Percentiles rank a stretch among this genome's conserved stretches.
Conservation (phyloP, 352 stramenopile genomes). For the Phytophthora litchii region DNA sequence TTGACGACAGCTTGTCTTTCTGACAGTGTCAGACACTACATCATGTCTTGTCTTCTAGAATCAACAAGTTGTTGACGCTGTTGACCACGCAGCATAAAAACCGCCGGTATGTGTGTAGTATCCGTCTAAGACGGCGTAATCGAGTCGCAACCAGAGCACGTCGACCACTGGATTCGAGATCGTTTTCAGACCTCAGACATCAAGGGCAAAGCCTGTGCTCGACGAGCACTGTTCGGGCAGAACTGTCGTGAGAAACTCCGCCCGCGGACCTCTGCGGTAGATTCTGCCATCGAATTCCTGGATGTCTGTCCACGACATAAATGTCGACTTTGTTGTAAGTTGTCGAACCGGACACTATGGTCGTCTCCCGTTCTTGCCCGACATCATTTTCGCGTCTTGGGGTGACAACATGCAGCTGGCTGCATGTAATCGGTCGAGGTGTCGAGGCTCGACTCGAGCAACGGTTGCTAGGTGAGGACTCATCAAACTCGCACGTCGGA, state of each 20-base stretch:
- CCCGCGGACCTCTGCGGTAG: neutral
- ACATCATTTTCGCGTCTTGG: constrained; percentile 13
- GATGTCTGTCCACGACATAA: constrained; percentile 3
- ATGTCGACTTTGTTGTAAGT: constrained; percentile 1
- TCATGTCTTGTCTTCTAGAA: constrained; percentile 3
- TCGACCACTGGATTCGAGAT: constrained; percentile 12
- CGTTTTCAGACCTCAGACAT: constrained; percentile 7
- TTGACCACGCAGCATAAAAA: constrained; percentile 16
- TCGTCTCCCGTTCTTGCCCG: constrained; percentile 1
- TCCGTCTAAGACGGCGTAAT: constrained; percentile 9
- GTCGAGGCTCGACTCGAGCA: neutral
- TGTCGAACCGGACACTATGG: neutral
- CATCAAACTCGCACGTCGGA: constrained; percentile 4
- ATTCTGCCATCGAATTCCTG: constrained; percentile 3
- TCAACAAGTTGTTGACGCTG: constrained; percentile 1
- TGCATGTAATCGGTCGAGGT: too few species aligned
- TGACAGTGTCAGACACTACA: too few species aligned
- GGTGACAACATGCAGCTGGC: neutral
- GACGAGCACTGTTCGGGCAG: too few species aligned
- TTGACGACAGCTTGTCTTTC: too few species aligned
- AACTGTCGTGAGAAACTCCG: constrained; percentile 1
- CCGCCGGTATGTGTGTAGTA: neutral
- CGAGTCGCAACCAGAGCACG: neutral
- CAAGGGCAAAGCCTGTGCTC: constrained; percentile 13
- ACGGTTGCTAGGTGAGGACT: neutral